Conservation (phyloP, 306 rosid species). For the Lathyrus oleraceus region DNA sequence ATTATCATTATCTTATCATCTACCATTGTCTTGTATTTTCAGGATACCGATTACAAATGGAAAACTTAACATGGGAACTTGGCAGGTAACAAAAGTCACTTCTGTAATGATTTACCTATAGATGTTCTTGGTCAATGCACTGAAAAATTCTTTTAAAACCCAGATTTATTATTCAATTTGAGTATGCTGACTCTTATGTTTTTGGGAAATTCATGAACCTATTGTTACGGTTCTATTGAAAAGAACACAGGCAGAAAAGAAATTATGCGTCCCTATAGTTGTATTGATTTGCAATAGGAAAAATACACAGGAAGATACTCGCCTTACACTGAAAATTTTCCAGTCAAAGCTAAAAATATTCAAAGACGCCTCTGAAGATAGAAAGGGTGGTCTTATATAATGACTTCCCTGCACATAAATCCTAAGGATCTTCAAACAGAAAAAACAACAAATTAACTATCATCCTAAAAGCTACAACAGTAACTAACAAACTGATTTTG, state of each 20-base stretch:
- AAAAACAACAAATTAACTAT: no score
- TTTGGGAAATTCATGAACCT: neutral
- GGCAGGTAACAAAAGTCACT: slow-evolving; percentile 66
- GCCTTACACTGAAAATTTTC: neutral
- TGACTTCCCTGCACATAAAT: no score
- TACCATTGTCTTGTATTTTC: slow-evolving; percentile 33
- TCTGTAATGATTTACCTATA: slow-evolving; percentile 14
- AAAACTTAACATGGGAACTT: slow-evolving; percentile 93
- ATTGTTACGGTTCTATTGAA: no score
- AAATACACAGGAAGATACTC: neutral
- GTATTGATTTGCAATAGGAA: no score
- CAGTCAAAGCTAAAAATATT: no score
- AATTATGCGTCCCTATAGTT: neutral
- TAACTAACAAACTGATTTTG: no score
- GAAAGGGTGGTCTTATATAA: no score
- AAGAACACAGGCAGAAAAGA: neutral
- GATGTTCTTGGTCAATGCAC: neutral
- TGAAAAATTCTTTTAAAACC: neutral
- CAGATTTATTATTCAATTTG: neutral
- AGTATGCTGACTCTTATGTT: neutral
- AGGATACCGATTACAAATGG: slow-evolving; percentile 93
- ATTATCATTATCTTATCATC: slow-evolving; percentile 1
- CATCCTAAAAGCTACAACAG: no score
- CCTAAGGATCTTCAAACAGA: no score
- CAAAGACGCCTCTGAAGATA: no score